Conservation (phyloP, 305 asterid genomes). For the Rubia balearica region DNA sequence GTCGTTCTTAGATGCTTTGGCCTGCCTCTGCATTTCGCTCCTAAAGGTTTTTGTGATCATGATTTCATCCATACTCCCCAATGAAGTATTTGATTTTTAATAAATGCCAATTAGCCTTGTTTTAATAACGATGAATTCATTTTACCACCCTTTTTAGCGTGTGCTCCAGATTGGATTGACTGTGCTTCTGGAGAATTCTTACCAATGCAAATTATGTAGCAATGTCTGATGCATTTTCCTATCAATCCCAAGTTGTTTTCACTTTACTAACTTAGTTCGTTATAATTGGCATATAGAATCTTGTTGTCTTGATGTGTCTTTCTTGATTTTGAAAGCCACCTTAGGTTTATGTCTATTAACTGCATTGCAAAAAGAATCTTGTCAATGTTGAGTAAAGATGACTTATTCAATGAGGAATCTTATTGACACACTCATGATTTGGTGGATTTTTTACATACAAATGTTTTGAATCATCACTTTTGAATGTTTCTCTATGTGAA, state of each 20-base stretch:
- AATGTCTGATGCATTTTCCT: background rate
- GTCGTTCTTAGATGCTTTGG: conserved; percentile 6
- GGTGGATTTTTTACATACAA: too few species aligned
- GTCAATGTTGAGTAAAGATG: too few species aligned
- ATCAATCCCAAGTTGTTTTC: background rate
- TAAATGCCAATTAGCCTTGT: background rate
- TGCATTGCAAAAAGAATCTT: too few species aligned
- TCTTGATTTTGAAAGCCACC: background rate
- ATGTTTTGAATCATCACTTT: too few species aligned
- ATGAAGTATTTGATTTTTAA: background rate
- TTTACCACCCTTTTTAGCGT: background rate
- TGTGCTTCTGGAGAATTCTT: background rate
- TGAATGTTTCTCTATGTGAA: background rate
- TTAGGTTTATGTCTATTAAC: background rate
- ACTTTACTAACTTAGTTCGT: background rate
- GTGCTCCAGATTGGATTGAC: background rate
- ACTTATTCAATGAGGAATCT: background rate
- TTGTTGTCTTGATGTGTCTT: too few species aligned
- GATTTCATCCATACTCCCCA: background rate
- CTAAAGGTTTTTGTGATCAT: background rate
- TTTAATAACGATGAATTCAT: background rate
- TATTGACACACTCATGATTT: background rate
- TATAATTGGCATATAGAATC: too few species aligned
- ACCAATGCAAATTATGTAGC: background rate
- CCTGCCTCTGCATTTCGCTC: conserved; percentile 5